Base-by-base conservation (phyloP, 1,284 basidiomycete species). In the Irpex sp. region DNA sequence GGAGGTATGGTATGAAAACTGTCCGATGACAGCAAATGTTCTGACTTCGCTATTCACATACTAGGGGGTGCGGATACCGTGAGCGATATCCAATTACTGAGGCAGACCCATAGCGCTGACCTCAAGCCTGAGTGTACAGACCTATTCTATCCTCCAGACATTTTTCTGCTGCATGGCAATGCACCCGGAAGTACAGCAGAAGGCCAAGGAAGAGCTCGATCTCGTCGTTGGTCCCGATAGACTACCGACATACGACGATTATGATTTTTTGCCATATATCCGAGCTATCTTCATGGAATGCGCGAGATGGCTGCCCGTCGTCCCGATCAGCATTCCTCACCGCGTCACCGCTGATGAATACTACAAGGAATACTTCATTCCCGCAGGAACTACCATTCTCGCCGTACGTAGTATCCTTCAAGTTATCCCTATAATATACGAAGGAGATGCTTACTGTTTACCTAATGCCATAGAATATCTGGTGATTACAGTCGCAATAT, bases 131-230 rank as follows among this genome's bases (percentile, higher is more conserved):
- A 11, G 7, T 34, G 15, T 13, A 3, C 44, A 67, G 67, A 63
- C 65, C 2, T n/a, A 34, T 0, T 47, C 67, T 4, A 26, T 57
- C 1, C 56, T 66, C 5, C 34, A 17, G 6, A 34, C 66, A 8
- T 73, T 75, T 55, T 61, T 78, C 57, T 63, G 76, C 31, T 72
- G 72, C 0, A 70, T 77, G 71, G 65, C 72, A 2, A 67, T 72
- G 5, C 62, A 74, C 58, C 77, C 75, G 1, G 71, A 75, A 3
- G 63, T 75, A 3, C 72, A 74, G 58, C 62, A 62, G 40, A 70
- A 69, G 48, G 77, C 75, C 0, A 76, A 75, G 58, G 65, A 62
- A 21, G 74, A 78, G 59, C 58, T 78, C 11, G 76, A 77, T 59
- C 34, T 58, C 0, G 70, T 77, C 40, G 57, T 58, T n/a, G 36